These are phyloP conservation scores for Paramecium biaurelia DNA, from an alignment of 73 alveolate genomes.

Conservation along the genomic window DNA sequence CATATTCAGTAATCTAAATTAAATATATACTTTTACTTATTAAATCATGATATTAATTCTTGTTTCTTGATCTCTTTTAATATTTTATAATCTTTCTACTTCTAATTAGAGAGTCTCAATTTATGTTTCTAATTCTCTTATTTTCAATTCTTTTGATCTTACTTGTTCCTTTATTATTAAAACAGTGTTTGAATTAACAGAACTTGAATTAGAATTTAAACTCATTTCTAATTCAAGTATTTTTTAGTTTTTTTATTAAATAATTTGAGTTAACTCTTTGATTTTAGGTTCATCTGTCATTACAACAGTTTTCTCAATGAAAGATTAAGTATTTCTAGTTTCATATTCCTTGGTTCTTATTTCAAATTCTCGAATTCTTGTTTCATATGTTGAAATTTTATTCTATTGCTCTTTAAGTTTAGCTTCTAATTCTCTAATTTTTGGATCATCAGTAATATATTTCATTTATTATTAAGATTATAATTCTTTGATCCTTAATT, in stretches of 20 bases:
- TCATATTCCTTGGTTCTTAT: not conserved
- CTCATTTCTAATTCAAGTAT: not conserved
- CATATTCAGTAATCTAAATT: conserved; percentile 30
- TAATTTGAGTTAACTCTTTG: not conserved
- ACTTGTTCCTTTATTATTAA: not conserved
- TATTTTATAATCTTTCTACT: not conserved
- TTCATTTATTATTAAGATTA: not conserved
- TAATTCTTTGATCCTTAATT: not conserved
- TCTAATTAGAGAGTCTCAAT: not conserved
- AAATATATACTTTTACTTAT: not conserved
- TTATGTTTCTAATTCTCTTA: not conserved
- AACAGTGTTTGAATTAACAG: not conserved
- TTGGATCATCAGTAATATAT: not conserved
- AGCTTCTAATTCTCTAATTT: not conserved
- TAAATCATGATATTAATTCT: not conserved
- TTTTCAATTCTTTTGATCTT: not conserved
- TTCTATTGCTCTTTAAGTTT: not conserved
- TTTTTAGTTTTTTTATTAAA: not conserved
- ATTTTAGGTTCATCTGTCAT: not conserved
- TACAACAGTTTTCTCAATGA: not conserved
- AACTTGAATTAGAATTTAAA: not conserved
- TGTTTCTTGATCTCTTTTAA: conserved; percentile 5
- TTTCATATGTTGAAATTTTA: not conserved
- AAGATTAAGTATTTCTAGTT: conserved; percentile 6
- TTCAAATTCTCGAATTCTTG: not conserved